Percentiles rank a stretch among this genome's conserved stretches.
Conservation (phyloP, 805 yeast species). For the Zygotorulaspora chibaensis region DNA sequence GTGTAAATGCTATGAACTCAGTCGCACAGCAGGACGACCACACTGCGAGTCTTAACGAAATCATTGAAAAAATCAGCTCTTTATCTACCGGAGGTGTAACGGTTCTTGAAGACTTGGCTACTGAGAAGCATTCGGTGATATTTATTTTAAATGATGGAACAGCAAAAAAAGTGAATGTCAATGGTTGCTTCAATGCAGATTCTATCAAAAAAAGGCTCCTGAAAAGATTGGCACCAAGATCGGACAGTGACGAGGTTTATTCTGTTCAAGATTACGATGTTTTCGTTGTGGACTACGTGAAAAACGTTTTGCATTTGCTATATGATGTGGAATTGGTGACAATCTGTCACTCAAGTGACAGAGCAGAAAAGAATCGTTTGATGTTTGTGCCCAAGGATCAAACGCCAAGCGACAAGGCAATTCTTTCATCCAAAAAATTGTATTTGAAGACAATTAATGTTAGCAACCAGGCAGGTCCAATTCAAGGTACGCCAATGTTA, state of each 20-base stretch:
- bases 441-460: constrained; percentile 30
- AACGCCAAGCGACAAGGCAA: constrained; percentile 57
- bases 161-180: constrained; percentile 60
- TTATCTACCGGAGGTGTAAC: constrained; percentile 18
- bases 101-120: constrained; percentile 30
- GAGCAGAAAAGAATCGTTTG: constrained; percentile 63
- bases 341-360: constrained; percentile 70
- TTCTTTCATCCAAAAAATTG: constrained; percentile 50
- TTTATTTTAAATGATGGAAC: constrained; percentile 75
- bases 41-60: constrained; percentile 18
- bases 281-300: constrained; percentile 48
- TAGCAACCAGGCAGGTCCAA: constrained; percentile 13
- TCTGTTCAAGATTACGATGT: constrained; percentile 48
- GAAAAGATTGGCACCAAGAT: constrained; percentile 42
- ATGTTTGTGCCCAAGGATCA: constrained; percentile 63
- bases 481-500: neutral
- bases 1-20: constrained; percentile 42
- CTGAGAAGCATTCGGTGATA: constrained; percentile 47
- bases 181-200: constrained; percentile 77
- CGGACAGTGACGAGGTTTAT: constrained; percentile 27
- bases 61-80: constrained; percentile 23
- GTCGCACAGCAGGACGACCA: constrained; percentile 12
- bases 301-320: constrained; percentile 43
- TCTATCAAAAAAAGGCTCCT: constrained; percentile 68
- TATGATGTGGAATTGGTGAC: constrained; percentile 80